Conservation (phyloP, 2,329 filamentous ascomycete genomes). For the Didymellaceae sp. region DNA sequence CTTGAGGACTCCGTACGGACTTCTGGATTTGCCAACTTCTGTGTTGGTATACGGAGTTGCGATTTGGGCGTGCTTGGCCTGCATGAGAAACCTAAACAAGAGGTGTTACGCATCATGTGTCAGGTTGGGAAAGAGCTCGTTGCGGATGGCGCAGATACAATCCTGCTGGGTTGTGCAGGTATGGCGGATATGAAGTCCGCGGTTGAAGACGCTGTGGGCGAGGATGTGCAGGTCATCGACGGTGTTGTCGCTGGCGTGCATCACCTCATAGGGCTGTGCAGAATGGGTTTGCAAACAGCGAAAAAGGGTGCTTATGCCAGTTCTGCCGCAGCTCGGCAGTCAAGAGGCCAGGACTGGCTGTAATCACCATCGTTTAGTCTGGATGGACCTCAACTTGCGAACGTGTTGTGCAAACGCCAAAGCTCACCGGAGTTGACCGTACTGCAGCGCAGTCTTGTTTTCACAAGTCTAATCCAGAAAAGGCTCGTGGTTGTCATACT, state of each 20-base stretch:
- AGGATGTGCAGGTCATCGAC: constrained; percentile 58
- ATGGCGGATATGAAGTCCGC: constrained; percentile 57
- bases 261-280: constrained; percentile 54
- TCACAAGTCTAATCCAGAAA: no score
- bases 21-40: constrained; percentile 54
- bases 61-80: constrained; percentile 55
- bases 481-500: no score
- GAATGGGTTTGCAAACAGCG: constrained; percentile 54
- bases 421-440: no score
- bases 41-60: constrained; percentile 52
- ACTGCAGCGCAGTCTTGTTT: no score
- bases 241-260: constrained; percentile 59
- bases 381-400: no score
- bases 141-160: constrained; percentile 51
- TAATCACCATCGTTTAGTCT: no score
- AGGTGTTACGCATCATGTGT: constrained; percentile 51
- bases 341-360: constrained; percentile 49
- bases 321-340: constrained; percentile 27
- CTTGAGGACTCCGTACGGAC: constrained; percentile 50
- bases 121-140: constrained; percentile 51
- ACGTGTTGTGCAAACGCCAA: no score
- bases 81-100: constrained; percentile 48
- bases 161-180: constrained; percentile 57
- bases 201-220: constrained; percentile 56
- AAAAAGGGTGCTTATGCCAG: constrained; percentile 55